Evolutionary conservation across 495 filamentous ascomycete genomes (phyloP).

Genomic region (Penicillium odoratum): DNA sequence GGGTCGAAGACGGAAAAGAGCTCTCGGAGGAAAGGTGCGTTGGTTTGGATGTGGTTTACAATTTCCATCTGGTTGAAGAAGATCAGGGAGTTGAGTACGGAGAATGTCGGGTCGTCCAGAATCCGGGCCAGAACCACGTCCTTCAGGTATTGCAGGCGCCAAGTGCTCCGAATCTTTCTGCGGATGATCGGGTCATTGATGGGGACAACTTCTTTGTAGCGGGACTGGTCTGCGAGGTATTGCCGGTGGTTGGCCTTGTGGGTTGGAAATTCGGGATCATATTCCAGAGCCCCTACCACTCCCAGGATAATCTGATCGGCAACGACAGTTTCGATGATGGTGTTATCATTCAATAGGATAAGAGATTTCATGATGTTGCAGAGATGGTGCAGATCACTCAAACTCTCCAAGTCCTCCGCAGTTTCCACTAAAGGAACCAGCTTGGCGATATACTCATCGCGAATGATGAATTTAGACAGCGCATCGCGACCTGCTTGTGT

Average conservation of each 20-base stretch:
- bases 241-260: slow-evolving; percentile 98
- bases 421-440: slow-evolving; percentile 79
- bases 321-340: slow-evolving; percentile 91
- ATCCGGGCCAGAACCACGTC: slow-evolving; percentile 96
- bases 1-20: slow-evolving; percentile 86
- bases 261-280: slow-evolving; percentile 97
- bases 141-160: slow-evolving; percentile 95
- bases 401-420: slow-evolving; percentile 88
- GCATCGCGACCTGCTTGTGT: slow-evolving; percentile 79
- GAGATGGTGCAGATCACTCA: slow-evolving; percentile 80
- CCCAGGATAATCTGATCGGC: slow-evolving; percentile 86
- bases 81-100: slow-evolving; percentile 94
- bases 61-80: slow-evolving; percentile 99
- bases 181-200: slow-evolving; percentile 79
- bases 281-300: slow-evolving; percentile 95
- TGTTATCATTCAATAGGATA: slow-evolving; percentile 89
- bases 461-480: slow-evolving; percentile 83
- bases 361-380: slow-evolving; percentile 99
- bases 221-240: slow-evolving; percentile 82
- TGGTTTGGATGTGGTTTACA: slow-evolving; percentile 84
- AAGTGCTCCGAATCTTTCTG: slow-evolving; percentile 93
- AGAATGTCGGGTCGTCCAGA: slow-evolving; percentile 95
- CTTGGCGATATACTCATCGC: slow-evolving; percentile 83
- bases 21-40: slow-evolving; percentile 74
- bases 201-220: slow-evolving; percentile 93